Conservation (phyloP, 345 rosid species). For the Eucalyptus globulus region DNA sequence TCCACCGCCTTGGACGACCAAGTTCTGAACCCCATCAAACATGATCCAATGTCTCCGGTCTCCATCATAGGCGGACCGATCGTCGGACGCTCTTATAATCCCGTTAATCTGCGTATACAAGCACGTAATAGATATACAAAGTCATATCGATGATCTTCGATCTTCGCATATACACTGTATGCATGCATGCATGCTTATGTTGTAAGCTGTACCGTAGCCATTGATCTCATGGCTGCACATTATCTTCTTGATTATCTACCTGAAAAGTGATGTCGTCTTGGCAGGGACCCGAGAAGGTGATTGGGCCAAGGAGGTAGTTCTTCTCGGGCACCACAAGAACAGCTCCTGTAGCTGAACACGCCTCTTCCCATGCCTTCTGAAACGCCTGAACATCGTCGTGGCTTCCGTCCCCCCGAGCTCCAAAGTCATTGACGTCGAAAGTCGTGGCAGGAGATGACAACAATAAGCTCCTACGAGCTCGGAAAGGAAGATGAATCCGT, state of each 20-base stretch:
- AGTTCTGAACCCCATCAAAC: constrained; percentile 29
- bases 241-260: constrained; percentile 16
- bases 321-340: constrained; percentile 40
- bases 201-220: background rate
- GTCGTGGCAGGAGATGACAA: background rate
- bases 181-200: background rate
- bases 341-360: constrained; percentile 39
- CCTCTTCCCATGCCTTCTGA: constrained; percentile 64
- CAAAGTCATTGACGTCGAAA: constrained; percentile 37
- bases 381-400: constrained; percentile 58
- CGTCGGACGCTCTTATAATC: constrained; percentile 44
- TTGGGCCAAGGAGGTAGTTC: constrained; percentile 31
- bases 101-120: constrained; percentile 35
- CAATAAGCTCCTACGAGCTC: background rate
- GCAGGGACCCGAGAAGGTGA: constrained; percentile 70
- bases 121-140: background rate
- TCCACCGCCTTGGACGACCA: constrained; percentile 56
- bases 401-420: constrained; percentile 46
- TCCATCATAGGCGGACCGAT: constrained; percentile 35
- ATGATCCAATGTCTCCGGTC: constrained; percentile 51
- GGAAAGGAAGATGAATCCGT: background rate
- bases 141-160: background rate
- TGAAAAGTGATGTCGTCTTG: constrained; percentile 26
- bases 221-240: background rate
- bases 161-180: background rate